Conservation (phyloP, 73 alveolate genomes). For the Durusdinium trenchii region DNA sequence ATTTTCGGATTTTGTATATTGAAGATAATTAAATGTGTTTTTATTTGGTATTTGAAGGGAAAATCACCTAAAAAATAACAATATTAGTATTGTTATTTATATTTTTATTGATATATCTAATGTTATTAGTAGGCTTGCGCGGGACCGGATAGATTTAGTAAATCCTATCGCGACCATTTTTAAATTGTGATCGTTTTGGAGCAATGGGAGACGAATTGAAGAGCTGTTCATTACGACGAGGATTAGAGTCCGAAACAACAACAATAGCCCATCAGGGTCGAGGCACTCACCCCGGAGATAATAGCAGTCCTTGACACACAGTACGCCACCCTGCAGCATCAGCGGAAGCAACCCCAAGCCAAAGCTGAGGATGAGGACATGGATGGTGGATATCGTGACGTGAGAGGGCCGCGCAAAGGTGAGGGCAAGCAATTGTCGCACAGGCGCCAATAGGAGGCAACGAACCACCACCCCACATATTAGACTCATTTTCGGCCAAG, state of each 20-base stretch:
- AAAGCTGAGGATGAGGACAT: slow-evolving; percentile 18
- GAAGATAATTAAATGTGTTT: background rate
- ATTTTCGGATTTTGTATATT: background rate
- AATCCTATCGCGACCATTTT: background rate
- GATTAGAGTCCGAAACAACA: background rate
- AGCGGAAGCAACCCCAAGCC: slow-evolving; percentile 18
- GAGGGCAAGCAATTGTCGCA: background rate
- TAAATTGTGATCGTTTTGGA: background rate
- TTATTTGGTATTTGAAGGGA: background rate
- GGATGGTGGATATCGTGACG: background rate
- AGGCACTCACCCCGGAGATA: background rate
- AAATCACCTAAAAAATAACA: background rate
- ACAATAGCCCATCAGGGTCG: background rate
- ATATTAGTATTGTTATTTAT: background rate
- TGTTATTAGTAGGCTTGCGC: background rate
- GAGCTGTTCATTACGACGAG: too few species aligned
- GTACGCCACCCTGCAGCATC: slow-evolving; percentile 35
- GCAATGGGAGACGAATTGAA: background rate
- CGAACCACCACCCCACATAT: slow-evolving; percentile 10
- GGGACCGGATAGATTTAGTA: background rate
- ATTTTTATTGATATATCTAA: background rate
- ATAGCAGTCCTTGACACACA: slow-evolving; percentile 31
- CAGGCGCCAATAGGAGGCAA: slow-evolving; percentile 37
- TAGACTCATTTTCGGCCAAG: background rate
- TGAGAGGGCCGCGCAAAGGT: background rate